Evolutionary conservation across 2,329 filamentous ascomycete genomes (phyloP).

Genomic region (Monilinia polystroma): DNA sequence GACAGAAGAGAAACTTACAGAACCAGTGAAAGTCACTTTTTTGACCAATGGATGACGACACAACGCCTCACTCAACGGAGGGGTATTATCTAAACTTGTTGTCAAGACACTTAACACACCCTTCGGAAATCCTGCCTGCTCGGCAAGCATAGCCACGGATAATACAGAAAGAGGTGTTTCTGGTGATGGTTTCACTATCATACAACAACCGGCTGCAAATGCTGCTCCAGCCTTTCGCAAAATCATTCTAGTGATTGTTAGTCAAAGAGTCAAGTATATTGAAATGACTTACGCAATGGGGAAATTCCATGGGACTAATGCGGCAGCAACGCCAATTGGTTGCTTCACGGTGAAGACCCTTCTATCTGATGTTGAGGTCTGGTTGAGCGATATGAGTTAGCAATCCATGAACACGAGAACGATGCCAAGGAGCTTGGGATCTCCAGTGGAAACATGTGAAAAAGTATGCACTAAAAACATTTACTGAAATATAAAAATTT

Average conservation of each 20-base stretch:
- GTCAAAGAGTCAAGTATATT: rapidly evolving
- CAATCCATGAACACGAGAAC: not conserved
- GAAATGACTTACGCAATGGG: constrained; percentile 52
- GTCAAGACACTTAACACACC: constrained; percentile 62
- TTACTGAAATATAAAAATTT: not conserved
- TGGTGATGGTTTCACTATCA: constrained; percentile 71
- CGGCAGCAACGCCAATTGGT: constrained; percentile 66
- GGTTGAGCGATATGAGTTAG: not conserved
- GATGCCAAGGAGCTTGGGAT: not conserved
- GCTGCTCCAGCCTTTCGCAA: constrained; percentile 66
- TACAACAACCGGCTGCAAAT: constrained; percentile 69
- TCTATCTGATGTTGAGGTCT: constrained; percentile 58
- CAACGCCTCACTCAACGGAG: constrained; percentile 52
- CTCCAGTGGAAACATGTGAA: not conserved
- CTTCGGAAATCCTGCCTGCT: constrained; percentile 55
- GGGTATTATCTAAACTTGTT: constrained; percentile 56
- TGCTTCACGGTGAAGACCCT: constrained; percentile 73
- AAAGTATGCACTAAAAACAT: not conserved
- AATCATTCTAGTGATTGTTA: constrained; percentile 48
- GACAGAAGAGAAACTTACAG: constrained; percentile 32
- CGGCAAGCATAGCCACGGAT: constrained; percentile 53
- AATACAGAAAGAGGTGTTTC: constrained; percentile 62
- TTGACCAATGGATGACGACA: constrained; percentile 59
- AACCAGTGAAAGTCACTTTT: constrained; percentile 62
- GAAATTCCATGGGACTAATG: constrained; percentile 73